phyloP scores from a whole-genome alignment of 176 grass and related monocot genomes.

The Coix lacrymajobi region DNA sequence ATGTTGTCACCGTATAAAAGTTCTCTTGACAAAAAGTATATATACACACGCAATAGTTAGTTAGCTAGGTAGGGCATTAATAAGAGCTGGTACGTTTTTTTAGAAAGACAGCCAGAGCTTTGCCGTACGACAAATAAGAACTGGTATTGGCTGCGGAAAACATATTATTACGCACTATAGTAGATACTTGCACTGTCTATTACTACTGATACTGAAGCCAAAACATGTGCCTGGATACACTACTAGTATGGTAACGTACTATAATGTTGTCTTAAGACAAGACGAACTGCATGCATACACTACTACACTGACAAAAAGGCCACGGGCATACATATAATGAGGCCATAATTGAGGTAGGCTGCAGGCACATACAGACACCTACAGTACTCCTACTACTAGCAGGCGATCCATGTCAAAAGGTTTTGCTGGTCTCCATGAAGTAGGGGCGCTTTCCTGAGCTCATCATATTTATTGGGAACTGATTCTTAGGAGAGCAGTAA shows the following conservation, averaged over 20 bases:
- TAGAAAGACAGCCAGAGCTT: too few relatives aligned
- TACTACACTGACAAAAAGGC: slow-evolving; percentile 19
- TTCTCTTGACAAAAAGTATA: neutral
- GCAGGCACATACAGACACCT: neutral
- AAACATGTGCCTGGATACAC: neutral
- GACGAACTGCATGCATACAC: neutral
- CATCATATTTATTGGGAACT: slow-evolving; percentile 36
- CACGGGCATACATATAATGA: slow-evolving; percentile 15
- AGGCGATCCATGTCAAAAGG: slow-evolving; percentile 38
- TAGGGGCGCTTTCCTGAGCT: slow-evolving; percentile 28
- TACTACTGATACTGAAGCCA: neutral
- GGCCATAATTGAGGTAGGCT: slow-evolving; percentile 23
- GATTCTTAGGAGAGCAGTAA: slow-evolving; percentile 19
- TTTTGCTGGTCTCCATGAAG: slow-evolving; percentile 32
- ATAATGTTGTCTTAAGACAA: neutral
- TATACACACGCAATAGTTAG: neutral
- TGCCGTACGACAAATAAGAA: too few relatives aligned
- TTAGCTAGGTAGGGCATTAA: neutral
- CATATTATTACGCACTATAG: neutral
- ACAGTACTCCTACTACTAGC: slow-evolving; percentile 1
- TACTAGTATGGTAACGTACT: neutral
- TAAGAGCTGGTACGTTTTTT: neutral
- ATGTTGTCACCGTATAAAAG: neutral
- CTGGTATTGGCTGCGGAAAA: neutral
- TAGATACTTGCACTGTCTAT: neutral